These are phyloP conservation scores for Vigna nakashimae DNA, from an alignment of 306 rosid genomes.

Conservation along the genomic window DNA sequence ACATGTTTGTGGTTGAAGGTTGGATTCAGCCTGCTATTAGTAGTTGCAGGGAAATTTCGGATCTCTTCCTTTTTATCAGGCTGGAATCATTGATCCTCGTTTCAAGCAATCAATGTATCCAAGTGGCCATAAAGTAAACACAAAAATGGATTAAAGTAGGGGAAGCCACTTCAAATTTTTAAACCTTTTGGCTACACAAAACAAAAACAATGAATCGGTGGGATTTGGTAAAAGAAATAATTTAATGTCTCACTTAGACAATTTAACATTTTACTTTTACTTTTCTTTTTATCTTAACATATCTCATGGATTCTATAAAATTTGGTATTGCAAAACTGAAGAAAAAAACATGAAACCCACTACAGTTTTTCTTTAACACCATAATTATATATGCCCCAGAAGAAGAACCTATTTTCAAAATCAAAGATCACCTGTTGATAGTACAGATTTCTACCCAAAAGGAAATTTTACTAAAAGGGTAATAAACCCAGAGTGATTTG, in stretches of 20 bases:
- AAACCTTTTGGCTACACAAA: neutral
- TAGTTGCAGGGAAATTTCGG: slow-evolving; percentile 47
- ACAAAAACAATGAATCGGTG: slow-evolving; percentile 31
- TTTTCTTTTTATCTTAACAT: neutral
- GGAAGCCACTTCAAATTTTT: slow-evolving; percentile 20
- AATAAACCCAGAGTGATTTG: slow-evolving; percentile 13
- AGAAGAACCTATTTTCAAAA: slow-evolving; percentile 9
- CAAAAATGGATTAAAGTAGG: slow-evolving; percentile 18
- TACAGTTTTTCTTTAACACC: slow-evolving; percentile 6
- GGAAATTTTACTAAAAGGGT: neutral
- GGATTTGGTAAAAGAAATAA: slow-evolving; percentile 37
- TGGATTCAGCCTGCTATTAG: slow-evolving; percentile 18
- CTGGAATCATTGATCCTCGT: slow-evolving; percentile 22
- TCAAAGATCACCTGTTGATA: neutral
- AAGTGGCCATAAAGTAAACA: slow-evolving; percentile 40
- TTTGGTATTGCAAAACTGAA: neutral
- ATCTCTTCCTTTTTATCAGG: slow-evolving; percentile 34
- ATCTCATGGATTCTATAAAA: neutral
- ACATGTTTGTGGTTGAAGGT: slow-evolving; percentile 38
- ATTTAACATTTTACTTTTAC: neutral
- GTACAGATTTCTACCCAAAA: neutral
- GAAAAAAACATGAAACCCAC: slow-evolving; percentile 1
- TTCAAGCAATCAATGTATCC: slow-evolving; percentile 30
- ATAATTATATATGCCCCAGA: slow-evolving; percentile 2
- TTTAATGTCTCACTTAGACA: neutral